These are phyloP conservation scores for Fusarium concolor DNA, from an alignment of 2,329 filamentous ascomycete species.

Conservation along the genomic window DNA sequence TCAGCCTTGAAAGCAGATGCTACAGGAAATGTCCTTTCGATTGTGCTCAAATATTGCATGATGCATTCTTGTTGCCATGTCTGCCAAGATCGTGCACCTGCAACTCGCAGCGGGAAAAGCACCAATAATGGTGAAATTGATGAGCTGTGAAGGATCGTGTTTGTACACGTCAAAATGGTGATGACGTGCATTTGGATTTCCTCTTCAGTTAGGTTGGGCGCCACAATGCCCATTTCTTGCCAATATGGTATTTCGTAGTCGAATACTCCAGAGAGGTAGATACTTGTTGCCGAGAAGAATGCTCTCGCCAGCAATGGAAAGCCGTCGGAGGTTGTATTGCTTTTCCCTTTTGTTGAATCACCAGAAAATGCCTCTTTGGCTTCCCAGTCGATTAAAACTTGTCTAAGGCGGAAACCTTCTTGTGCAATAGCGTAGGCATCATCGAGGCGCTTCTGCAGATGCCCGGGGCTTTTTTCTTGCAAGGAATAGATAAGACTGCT, in stretches of 20 bases:
- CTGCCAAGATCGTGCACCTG: constrained; percentile 47
- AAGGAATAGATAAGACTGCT: background rate
- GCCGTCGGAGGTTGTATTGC: background rate
- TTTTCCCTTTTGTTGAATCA: rapidly evolving
- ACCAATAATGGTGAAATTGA: constrained; percentile 49
- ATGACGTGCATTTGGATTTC: constrained; percentile 42
- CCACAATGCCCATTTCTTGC: constrained; percentile 37
- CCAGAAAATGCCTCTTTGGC: rapidly evolving
- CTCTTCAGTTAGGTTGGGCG: constrained; percentile 37
- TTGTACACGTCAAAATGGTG: constrained; percentile 41
- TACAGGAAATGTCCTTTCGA: constrained; percentile 44
- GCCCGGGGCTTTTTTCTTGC: rapidly evolving
- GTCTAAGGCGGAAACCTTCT: constrained; percentile 39
- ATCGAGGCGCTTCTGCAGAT: rapidly evolving
- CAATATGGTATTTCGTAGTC: constrained; percentile 52
- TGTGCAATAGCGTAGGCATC: constrained; percentile 14
- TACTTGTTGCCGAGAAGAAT: constrained; percentile 51
- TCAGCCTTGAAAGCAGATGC: constrained; percentile 43
- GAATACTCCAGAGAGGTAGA: constrained; percentile 53
- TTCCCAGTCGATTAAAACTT: constrained; percentile 31
- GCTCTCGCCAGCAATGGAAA: constrained; percentile 39
- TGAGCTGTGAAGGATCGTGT: constrained; percentile 29
- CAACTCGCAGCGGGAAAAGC: constrained; percentile 52
- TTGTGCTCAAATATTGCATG: constrained; percentile 25
- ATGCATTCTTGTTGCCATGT: constrained; percentile 41